Base-by-base conservation (phyloP, 257 asterid genomes). In the Leptodermis oblonga region DNA sequence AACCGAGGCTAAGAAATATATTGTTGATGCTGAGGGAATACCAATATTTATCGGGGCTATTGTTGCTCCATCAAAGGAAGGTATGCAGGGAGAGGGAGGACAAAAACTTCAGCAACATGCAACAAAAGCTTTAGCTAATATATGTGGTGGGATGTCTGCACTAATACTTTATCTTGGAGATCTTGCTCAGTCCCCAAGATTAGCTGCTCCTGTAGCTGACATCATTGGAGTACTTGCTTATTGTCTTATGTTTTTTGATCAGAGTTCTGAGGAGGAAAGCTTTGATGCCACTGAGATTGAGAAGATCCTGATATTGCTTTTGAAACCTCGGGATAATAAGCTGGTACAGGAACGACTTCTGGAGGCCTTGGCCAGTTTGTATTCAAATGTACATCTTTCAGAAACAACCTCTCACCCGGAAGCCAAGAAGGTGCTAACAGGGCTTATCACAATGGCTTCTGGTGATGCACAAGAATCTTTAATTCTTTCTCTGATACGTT, bases 161-260 rank as follows among this genome's bases (percentile, higher is more conserved):
- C 75, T 92, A 39, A 75, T 89, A 68, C 80, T 82, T 58, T 80
- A 89, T 78, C 96, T 92, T 52, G 95, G 91, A 65, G 95, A 87
- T 78, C 92, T 92, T 79, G 82, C 97, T 49, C 96, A 82, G 79
- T 85, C 96, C 43, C 86, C 97, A n/a, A 81, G 96, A 73, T 79
- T 87, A 74, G 80, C 96, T 45, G 94, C 92, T 78, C 96, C 92
- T 34, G 97, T 89, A 75, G 74, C 97, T n/a, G 98, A 92, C 73
- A 89, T 86, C 67, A 65, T 92, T 39, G 98, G 98, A 60, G 93
- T 92, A 65, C 97, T 92, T 76, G 95, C 98, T 77, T 90, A 89
- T 85, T 62, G 88, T 71, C 79, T 89, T 63, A 86, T 82, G 89
- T 78, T 86, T 70, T 92, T 87, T 82, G 79, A 82, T 84, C 79